Percentiles rank a stretch among this genome's conserved stretches.
These are phyloP conservation scores for Thielaviopsis euricoi DNA, from an alignment of 2,329 filamentous ascomycete species.

Conservation along the genomic window DNA sequence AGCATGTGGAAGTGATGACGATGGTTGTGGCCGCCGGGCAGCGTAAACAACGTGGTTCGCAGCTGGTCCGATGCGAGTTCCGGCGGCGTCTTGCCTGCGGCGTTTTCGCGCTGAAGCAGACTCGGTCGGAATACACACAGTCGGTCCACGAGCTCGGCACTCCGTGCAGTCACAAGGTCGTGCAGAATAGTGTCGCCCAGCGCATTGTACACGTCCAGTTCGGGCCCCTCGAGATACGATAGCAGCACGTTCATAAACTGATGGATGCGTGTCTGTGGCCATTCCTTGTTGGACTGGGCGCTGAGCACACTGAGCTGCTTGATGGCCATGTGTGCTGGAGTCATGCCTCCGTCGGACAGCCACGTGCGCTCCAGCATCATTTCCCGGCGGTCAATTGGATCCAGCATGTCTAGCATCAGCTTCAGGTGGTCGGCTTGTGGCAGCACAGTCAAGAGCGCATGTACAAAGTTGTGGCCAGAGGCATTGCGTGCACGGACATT, in stretches of 20 bases:
- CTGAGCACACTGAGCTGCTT: conserved; percentile 28
- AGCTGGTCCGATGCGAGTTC: conserved; percentile 43
- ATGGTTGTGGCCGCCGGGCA: not conserved
- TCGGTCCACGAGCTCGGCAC: conserved; percentile 22
- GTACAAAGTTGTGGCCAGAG: conserved; percentile 50
- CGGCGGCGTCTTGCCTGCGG: conserved; percentile 55
- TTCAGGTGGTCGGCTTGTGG: conserved; percentile 23
- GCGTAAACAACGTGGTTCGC: not conserved
- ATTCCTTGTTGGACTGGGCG: conserved; percentile 30
- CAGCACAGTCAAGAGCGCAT: conserved; percentile 29
- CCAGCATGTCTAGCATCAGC: conserved; percentile 39
- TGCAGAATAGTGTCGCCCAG: conserved; percentile 48
- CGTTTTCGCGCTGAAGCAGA: conserved; percentile 55
- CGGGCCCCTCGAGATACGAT: not conserved
- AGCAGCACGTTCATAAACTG: not conserved
- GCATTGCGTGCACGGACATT: conserved; percentile 49
- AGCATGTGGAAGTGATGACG: not conserved
- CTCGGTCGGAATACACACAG: conserved; percentile 39
- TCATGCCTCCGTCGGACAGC: not conserved
- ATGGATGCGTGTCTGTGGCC: not conserved
- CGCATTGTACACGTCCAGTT: conserved; percentile 27
- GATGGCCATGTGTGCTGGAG: conserved; percentile 18
- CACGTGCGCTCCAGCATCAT: conserved; percentile 42
- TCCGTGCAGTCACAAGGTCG: conserved; percentile 27
- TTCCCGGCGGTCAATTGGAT: conserved; percentile 35